Percentiles rank a stretch among this genome's conserved stretches.
phyloP scores from a whole-genome alignment of 768 basidiomycete species.

The Neoboletus subvelutipes region DNA sequence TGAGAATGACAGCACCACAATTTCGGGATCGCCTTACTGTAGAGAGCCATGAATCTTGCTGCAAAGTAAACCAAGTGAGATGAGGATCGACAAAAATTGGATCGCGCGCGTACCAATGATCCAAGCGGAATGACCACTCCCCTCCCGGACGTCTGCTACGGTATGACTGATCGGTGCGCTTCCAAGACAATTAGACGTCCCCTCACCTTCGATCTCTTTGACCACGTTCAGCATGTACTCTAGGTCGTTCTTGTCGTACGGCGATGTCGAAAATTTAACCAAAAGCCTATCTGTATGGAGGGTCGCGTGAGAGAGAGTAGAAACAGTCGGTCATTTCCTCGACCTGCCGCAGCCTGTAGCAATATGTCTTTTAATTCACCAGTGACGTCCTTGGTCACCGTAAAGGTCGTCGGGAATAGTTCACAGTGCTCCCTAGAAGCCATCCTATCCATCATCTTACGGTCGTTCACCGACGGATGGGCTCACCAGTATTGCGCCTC shows the following conservation, averaged over 20 bases:
- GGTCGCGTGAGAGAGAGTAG: neutral
- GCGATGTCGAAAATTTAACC: constrained; percentile 34
- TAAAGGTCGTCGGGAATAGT: constrained; percentile 27
- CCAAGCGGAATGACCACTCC: constrained; percentile 22
- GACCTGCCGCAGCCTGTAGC: constrained; percentile 33
- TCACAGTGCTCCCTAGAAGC: constrained; percentile 31
- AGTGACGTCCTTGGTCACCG: constrained; percentile 19
- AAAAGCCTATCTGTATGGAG: constrained; percentile 25
- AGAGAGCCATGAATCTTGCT: constrained; percentile 33
- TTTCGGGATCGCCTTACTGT: constrained; percentile 20
- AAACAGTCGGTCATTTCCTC: neutral
- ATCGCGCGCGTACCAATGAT: constrained; percentile 23
- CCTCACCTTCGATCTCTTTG: constrained; percentile 28
- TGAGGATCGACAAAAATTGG: neutral
- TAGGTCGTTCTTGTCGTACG: constrained; percentile 23
- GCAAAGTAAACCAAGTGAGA: constrained; percentile 2
- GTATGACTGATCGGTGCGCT: neutral
- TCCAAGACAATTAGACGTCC: neutral
- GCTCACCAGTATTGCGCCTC: constrained; percentile 32
- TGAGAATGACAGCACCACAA: neutral
- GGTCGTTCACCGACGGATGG: too few relatives aligned
- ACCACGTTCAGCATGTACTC: constrained; percentile 29
- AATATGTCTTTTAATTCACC: constrained; percentile 22
- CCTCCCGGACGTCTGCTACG: constrained; percentile 13
- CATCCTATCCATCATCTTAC: neutral